Percentiles rank a stretch among this genome's conserved stretches.
These are phyloP conservation scores for Fusarium hainanense DNA, from an alignment of 2,329 filamentous ascomycete species.

Conservation along the genomic window DNA sequence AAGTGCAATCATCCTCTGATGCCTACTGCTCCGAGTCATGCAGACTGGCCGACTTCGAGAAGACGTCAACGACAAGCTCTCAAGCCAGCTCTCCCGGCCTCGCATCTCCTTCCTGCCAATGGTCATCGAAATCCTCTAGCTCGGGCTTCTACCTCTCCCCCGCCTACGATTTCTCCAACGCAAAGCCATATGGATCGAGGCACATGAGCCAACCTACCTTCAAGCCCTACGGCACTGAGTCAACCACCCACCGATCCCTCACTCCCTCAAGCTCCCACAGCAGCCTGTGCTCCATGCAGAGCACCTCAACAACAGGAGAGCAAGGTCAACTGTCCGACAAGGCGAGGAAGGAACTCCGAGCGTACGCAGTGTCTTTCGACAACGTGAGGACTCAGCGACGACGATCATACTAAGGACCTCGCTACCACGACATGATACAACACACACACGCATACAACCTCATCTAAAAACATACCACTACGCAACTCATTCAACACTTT, in stretches of 20 bases:
- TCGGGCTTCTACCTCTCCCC: slow-evolving; percentile 76
- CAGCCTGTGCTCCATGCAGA: slow-evolving; percentile 83
- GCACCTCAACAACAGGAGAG: slow-evolving; percentile 66
- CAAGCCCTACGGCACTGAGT: slow-evolving; percentile 40
- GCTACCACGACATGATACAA: slow-evolving; percentile 17
- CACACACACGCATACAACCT: slow-evolving; percentile 13
- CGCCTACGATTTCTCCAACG: slow-evolving; percentile 78
- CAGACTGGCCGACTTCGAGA: slow-evolving; percentile 87
- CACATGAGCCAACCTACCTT: slow-evolving; percentile 50
- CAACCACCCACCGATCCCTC: slow-evolving; percentile 56
- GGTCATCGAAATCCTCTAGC: slow-evolving; percentile 53
- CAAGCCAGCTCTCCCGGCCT: slow-evolving; percentile 68
- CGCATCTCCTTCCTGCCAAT: slow-evolving; percentile 62
- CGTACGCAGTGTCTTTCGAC: slow-evolving; percentile 91
- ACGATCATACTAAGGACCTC: slow-evolving; percentile 62
- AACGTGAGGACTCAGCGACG: slow-evolving; percentile 73
- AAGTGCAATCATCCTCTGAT: slow-evolving; percentile 77
- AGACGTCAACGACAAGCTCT: slow-evolving; percentile 68
- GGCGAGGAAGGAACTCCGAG: slow-evolving; percentile 81
- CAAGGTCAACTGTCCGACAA: slow-evolving; percentile 75
- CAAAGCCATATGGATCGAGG: slow-evolving; percentile 67
- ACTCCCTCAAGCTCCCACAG: slow-evolving; percentile 84
- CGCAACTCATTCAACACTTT: slow-evolving; percentile 49
- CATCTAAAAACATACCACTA: slow-evolving; percentile 34
- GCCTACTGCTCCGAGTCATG: slow-evolving; percentile 95